Percentiles rank a stretch among this genome's conserved stretches.
Evolutionary conservation across 2,329 filamentous ascomycete genomes (phyloP).

Genomic region (Fusarium multiceps): DNA sequence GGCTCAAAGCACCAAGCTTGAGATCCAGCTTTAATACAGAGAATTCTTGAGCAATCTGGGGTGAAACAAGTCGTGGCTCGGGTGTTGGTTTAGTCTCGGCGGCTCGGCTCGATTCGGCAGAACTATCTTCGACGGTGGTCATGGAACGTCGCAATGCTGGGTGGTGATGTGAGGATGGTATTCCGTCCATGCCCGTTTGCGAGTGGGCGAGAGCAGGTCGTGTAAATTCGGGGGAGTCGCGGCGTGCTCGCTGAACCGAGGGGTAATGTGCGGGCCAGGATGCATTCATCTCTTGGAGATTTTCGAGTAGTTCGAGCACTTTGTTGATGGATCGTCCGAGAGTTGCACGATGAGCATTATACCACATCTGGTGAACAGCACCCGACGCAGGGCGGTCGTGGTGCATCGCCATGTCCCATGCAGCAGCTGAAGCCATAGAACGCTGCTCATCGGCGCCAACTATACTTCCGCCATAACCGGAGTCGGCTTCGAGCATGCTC

Average conservation of each 20-base stretch:
- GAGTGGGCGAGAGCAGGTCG: conserved; percentile 73
- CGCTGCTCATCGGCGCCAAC: conserved; percentile 67
- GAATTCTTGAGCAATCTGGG: conserved; percentile 94
- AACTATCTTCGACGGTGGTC: conserved; percentile 69
- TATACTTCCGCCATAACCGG: conserved; percentile 88
- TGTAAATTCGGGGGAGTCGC: conserved; percentile 57
- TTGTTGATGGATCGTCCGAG: conserved; percentile 89
- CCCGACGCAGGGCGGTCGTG: conserved; percentile 70
- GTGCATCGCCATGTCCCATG: conserved; percentile 59
- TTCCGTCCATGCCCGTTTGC: conserved; percentile 67
- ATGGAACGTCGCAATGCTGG: conserved; percentile 73
- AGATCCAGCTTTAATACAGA: conserved; percentile 95
- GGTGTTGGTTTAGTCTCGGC: conserved; percentile 69
- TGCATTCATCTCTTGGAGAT: conserved; percentile 87
- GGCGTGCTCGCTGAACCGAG: conserved; percentile 74
- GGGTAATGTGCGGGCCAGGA: conserved; percentile 97
- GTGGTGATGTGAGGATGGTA: conserved; percentile 57
- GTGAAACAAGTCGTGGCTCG: conserved; percentile 87
- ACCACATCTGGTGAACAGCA: conserved; percentile 92
- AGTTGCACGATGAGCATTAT: conserved; percentile 89
- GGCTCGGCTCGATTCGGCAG: conserved; percentile 78
- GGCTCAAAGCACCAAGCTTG: conserved; percentile 86
- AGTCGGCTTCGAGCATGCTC: conserved; percentile 85
- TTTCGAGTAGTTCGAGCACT: conserved; percentile 84
- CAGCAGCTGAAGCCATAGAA: conserved; percentile 58